These are phyloP conservation scores for Colletotrichum tabaci DNA, from an alignment of 2,329 filamentous ascomycete species.

Conservation along the genomic window DNA sequence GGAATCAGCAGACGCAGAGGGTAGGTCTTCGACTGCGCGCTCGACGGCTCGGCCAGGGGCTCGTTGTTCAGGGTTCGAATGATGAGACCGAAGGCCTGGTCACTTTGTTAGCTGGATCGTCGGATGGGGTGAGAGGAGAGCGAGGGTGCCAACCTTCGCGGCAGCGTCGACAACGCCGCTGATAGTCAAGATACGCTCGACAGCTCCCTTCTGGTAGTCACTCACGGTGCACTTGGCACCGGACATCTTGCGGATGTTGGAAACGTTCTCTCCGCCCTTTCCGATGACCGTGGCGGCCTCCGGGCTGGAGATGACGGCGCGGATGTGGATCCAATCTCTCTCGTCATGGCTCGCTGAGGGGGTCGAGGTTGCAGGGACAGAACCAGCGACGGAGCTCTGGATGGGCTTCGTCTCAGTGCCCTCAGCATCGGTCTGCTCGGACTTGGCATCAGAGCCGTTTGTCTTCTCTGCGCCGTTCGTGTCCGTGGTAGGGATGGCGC, in stretches of 20 bases:
- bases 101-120: constrained; percentile 20
- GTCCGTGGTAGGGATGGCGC: constrained; percentile 58
- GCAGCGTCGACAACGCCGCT: constrained; percentile 97
- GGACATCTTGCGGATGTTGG: constrained; percentile 93
- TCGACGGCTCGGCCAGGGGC: constrained; percentile 88
- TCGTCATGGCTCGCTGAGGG: constrained; percentile 81
- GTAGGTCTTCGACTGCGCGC: constrained; percentile 95
- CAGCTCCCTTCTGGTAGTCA: constrained; percentile 96
- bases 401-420: constrained; percentile 64
- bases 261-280: constrained; percentile 98
- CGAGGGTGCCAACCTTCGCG: constrained; percentile 79
- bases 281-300: constrained; percentile 98
- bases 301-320: constrained; percentile 95
- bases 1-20: constrained; percentile 95
- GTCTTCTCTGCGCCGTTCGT: constrained; percentile 65
- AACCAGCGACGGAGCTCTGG: constrained; percentile 51
- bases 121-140: not conserved
- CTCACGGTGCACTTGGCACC: constrained; percentile 99
- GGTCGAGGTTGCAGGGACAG: constrained; percentile 57
- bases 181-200: constrained; percentile 97
- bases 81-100: constrained; percentile 93
- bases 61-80: constrained; percentile 99
- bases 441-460: constrained; percentile 65
- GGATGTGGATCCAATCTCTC: constrained; percentile 95
- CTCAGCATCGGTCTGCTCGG: constrained; percentile 77